These are phyloP conservation scores for Brassica juncea DNA, from an alignment of 345 rosid species.

Conservation along the genomic window DNA sequence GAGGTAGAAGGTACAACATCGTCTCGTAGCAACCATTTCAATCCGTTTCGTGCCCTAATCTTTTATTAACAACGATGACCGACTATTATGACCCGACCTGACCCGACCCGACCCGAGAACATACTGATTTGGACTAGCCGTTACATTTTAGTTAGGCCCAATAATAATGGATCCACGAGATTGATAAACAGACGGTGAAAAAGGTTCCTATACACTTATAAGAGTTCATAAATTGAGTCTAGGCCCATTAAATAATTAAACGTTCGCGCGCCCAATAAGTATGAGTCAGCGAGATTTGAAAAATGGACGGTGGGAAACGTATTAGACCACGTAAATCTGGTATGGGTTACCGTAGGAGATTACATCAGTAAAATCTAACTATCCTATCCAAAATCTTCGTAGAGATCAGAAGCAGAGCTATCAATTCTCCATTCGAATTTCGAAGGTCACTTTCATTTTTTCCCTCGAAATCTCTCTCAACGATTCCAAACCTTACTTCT, in stretches of 20 bases:
- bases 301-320: slow-evolving; percentile 17
- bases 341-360: neutral
- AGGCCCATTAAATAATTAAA: neutral
- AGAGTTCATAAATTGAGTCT: neutral
- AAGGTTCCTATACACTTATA: neutral
- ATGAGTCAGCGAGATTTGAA: neutral
- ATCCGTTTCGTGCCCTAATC: neutral
- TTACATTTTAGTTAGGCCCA: neutral
- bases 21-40: neutral
- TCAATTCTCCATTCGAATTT: slow-evolving; percentile 26
- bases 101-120: no score
- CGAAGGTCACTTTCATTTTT: slow-evolving; percentile 27
- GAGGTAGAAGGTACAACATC: slow-evolving; percentile 84
- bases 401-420: slow-evolving; percentile 16
- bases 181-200: neutral
- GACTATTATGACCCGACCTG: neutral
- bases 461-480: slow-evolving; percentile 15
- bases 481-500: neutral
- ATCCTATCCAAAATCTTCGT: slow-evolving; percentile 42
- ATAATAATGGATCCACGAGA: neutral
- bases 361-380: neutral
- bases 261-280: neutral
- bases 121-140: neutral
- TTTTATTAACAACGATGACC: slow-evolving; percentile 3
- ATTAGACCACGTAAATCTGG: neutral